A percentile compares a stretch with the other conserved stretches of the same genome.
Conservation (phyloP, 2,329 filamentous ascomycete genomes). For the Polytolypa hystricis region DNA sequence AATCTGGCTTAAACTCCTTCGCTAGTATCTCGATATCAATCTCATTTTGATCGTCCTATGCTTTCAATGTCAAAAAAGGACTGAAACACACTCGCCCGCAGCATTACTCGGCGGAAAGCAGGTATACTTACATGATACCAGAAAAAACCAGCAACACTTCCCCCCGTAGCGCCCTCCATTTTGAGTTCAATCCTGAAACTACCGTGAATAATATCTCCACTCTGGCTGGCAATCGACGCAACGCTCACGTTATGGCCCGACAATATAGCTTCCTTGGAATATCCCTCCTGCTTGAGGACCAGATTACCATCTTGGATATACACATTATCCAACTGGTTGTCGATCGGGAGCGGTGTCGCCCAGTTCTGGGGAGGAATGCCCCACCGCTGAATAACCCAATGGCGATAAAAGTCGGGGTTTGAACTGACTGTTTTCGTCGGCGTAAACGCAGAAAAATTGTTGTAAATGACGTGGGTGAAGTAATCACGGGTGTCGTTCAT, state of each 20-base stretch:
- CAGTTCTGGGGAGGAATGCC: conserved; percentile 14
- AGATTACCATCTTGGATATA: conserved; percentile 16
- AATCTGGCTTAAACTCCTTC: conserved; percentile 14
- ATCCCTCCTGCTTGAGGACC: conserved; percentile 17
- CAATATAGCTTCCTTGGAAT: conserved; percentile 11
- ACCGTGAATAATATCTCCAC: conserved; percentile 16
- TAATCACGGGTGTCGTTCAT: conserved; percentile 14
- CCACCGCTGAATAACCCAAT: conserved; percentile 21
- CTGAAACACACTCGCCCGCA: neutral
- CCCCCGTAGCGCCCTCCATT: conserved; percentile 16
- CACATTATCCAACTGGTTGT: conserved; percentile 18
- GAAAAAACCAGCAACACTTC: conserved; percentile 20
- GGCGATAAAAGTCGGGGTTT: conserved; percentile 13
- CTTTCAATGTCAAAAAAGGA: no score
- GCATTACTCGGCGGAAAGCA: neutral
- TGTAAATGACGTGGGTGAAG: conserved; percentile 18
- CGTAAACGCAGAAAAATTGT: conserved; percentile 16
- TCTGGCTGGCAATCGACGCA: conserved; percentile 16
- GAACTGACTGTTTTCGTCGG: conserved; percentile 12
- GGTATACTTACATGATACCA: conserved; percentile 19
- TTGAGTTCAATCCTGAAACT: conserved; percentile 19
- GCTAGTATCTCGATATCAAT: conserved; percentile 21
- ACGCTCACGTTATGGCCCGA: conserved; percentile 16
- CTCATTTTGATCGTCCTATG: conserved; percentile 18
- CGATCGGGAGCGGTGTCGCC: conserved; percentile 15